These are phyloP conservation scores for Coemansia sp. DNA, from an alignment of 192 early-diverging fungal species.

Conservation along the genomic window DNA sequence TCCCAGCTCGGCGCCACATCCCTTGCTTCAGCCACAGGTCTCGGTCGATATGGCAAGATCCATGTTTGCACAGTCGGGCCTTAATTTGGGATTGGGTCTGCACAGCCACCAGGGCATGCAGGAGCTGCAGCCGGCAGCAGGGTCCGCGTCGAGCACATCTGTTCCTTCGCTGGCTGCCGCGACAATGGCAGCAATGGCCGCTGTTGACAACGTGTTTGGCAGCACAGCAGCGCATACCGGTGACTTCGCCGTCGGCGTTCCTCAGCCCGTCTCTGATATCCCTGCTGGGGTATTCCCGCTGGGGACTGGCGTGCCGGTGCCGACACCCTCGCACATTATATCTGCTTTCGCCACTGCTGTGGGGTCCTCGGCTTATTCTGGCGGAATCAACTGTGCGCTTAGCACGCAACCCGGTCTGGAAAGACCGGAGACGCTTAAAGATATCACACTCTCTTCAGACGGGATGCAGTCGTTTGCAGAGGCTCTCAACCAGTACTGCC, in stretches of 20 bases:
- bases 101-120: not conserved
- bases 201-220: slow-evolving; percentile 11
- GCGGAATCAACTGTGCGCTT: not conserved
- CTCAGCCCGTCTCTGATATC: not conserved
- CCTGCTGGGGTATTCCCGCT: not conserved
- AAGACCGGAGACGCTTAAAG: not conserved
- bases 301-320: not conserved
- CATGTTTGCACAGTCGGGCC: not conserved
- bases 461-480: slow-evolving; percentile 16
- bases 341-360: slow-evolving; percentile 27
- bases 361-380: slow-evolving; percentile 1
- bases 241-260: not conserved
- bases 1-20: not conserved
- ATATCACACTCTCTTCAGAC: not conserved
- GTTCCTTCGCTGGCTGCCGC: slow-evolving; percentile 23
- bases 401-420: not conserved
- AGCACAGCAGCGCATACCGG: not conserved
- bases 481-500: slow-evolving; percentile 15
- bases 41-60: not conserved
- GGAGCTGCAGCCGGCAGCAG: not conserved
- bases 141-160: not conserved
- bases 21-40: not conserved
- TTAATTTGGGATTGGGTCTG: slow-evolving; percentile 2
- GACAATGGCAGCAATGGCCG: slow-evolving; percentile 26
- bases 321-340: slow-evolving; percentile 7